phyloP scores from a whole-genome alignment of 1,284 basidiomycete genomes.

The Thecaphora thlaspeos region DNA sequence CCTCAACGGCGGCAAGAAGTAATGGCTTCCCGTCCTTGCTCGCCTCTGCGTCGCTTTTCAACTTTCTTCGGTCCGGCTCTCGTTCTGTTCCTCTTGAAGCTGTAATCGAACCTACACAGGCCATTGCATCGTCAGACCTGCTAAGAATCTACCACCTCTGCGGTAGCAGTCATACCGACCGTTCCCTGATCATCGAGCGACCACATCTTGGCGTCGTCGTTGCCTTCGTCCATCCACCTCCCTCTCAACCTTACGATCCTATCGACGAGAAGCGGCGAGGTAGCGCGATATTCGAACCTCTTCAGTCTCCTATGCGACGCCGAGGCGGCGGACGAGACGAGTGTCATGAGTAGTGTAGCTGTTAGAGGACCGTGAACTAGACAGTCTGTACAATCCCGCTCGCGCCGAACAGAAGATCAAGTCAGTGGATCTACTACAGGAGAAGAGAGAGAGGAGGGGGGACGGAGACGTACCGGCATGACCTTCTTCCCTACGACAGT shows the following conservation, averaged over 20 bases:
- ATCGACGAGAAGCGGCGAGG: constrained; percentile 28
- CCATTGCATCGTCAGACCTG: too few species aligned
- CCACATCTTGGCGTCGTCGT: constrained; percentile 13
- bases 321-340: constrained; percentile 10
- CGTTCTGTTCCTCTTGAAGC: too few species aligned
- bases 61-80: neutral
- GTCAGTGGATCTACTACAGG: too few species aligned
- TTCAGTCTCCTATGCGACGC: neutral
- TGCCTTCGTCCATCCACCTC: constrained; percentile 5
- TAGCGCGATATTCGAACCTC: constrained; percentile 37
- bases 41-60: neutral
- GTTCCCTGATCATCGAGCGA: constrained; percentile 24
- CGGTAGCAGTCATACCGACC: constrained; percentile 30
- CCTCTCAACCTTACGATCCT: constrained; percentile 21
- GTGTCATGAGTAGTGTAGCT: constrained; percentile 30
- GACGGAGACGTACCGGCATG: constrained; percentile 18
- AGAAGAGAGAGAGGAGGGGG: too few species aligned
- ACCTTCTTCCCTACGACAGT: constrained; percentile 46
- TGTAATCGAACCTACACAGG: too few species aligned
- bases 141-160: constrained; percentile 7
- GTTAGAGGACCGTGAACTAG: constrained; percentile 48
- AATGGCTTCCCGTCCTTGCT: neutral
- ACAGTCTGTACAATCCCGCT: constrained; percentile 10
- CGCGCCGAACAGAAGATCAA: too few species aligned
- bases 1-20: neutral